A percentile compares a stretch with the other conserved stretches of the same genome.
phyloP scores from a whole-genome alignment of 2,329 filamentous ascomycete genomes.

The Scedosporium apiospermum region DNA sequence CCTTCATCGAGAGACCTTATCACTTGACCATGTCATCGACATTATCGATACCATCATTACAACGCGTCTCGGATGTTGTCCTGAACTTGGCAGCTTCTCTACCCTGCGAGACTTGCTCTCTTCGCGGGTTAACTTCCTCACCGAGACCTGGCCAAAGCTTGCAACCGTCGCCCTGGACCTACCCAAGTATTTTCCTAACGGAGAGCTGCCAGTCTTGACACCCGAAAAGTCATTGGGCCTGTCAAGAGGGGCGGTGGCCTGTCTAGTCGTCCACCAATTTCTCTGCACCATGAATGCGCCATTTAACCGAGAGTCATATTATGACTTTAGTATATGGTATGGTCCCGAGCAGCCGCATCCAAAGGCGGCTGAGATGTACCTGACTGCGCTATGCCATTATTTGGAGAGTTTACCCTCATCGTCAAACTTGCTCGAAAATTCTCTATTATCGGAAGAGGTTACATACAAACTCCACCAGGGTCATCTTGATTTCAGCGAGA shows the following conservation, averaged over 20 bases:
- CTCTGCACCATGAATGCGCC: constrained; percentile 15
- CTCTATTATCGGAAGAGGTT: background rate
- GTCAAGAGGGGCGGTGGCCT: constrained; percentile 17
- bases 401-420: constrained; percentile 11
- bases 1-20: constrained; percentile 9
- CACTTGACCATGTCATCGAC: constrained; percentile 13
- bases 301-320: constrained; percentile 16
- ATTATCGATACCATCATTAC: constrained; percentile 19
- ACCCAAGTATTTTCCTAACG: constrained; percentile 12
- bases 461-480: background rate
- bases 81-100: constrained; percentile 13
- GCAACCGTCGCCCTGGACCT: constrained; percentile 13
- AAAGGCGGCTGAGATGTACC: constrained; percentile 18
- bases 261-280: constrained; percentile 22
- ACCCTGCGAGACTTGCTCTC: constrained; percentile 12
- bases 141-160: constrained; percentile 15
- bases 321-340: constrained; percentile 25
- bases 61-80: constrained; percentile 10
- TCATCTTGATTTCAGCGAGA: background rate
- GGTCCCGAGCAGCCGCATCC: constrained; percentile 20
- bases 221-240: constrained; percentile 11
- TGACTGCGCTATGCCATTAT: constrained; percentile 19
- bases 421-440: background rate
- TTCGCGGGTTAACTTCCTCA: constrained; percentile 7
- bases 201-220: constrained; percentile 11